These are phyloP conservation scores for Tylopilus vinaceipallidus DNA, from an alignment of 768 basidiomycete genomes.

Conservation along the genomic window DNA sequence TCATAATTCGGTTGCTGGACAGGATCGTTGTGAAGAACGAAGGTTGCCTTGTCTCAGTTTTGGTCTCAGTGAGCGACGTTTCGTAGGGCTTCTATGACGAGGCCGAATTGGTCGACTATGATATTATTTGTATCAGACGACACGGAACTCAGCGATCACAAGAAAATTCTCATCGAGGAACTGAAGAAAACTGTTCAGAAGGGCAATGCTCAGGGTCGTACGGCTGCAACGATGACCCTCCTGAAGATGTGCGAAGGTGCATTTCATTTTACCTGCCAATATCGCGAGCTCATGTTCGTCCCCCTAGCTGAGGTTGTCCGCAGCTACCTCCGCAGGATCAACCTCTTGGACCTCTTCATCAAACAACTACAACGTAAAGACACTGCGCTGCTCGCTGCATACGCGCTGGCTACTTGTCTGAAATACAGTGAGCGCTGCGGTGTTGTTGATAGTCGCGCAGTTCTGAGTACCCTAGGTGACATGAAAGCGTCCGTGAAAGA, in stretches of 20 bases:
- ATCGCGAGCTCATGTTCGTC: no score
- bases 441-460: no score
- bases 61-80: constrained; percentile 15
- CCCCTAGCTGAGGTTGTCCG: constrained; percentile 3
- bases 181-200: constrained; percentile 4
- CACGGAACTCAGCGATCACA: neutral
- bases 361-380: constrained; percentile 16
- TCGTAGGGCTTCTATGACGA: neutral
- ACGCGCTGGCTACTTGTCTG: constrained; percentile 19
- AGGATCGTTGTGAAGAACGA: neutral
- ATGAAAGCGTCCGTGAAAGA: constrained; percentile 14
- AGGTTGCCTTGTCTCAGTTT: constrained; percentile 17
- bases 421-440: constrained; percentile 13
- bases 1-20: neutral
- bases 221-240: constrained; percentile 24
- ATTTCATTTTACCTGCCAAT: neutral
- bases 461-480: constrained; percentile 6
- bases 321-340: constrained; percentile 3
- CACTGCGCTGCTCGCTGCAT: constrained; percentile 21
- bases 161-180: constrained; percentile 12
- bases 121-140: constrained; percentile 16
- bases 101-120: no score
- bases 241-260: constrained; percentile 24
- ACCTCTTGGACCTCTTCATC: constrained; percentile 11
- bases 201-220: constrained; percentile 13